phyloP scores from a whole-genome alignment of 2,329 filamentous ascomycete genomes.

The Didymella glomerata region DNA sequence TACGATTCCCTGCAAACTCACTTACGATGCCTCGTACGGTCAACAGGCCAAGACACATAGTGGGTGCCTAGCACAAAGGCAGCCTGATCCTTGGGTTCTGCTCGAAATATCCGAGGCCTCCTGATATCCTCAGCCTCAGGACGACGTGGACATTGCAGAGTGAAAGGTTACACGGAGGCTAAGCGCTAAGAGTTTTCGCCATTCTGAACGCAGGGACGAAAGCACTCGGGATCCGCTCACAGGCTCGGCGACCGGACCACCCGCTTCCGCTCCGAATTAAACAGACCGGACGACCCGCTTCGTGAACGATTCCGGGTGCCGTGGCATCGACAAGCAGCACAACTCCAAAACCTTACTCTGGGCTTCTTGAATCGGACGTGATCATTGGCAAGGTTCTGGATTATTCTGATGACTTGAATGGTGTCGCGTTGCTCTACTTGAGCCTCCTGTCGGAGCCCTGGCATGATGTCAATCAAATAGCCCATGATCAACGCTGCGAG shows the following conservation, averaged over 20 bases:
- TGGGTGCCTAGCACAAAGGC: background rate
- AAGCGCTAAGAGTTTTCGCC: slow-evolving; percentile 19
- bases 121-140: slow-evolving; percentile 25
- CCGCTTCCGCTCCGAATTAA: slow-evolving; percentile 30
- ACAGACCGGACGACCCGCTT: slow-evolving; percentile 7
- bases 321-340: slow-evolving; percentile 7
- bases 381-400: background rate
- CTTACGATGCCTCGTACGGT: background rate
- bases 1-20: background rate
- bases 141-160: slow-evolving; percentile 21
- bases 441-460: background rate
- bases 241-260: slow-evolving; percentile 32
- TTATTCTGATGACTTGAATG: background rate
- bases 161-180: slow-evolving; percentile 13
- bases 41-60: slow-evolving; percentile 1
- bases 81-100: background rate
- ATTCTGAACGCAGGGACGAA: slow-evolving; percentile 30
- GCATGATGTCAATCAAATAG: background rate
- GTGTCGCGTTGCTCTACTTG: background rate
- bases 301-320: slow-evolving; percentile 16
- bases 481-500: background rate
- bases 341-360: background rate
- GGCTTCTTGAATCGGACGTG: background rate
- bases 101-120: slow-evolving; percentile 1
- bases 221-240: slow-evolving; percentile 25